These are phyloP conservation scores for Platismatia glauca DNA, from an alignment of 495 filamentous ascomycete species.

Conservation along the genomic window DNA sequence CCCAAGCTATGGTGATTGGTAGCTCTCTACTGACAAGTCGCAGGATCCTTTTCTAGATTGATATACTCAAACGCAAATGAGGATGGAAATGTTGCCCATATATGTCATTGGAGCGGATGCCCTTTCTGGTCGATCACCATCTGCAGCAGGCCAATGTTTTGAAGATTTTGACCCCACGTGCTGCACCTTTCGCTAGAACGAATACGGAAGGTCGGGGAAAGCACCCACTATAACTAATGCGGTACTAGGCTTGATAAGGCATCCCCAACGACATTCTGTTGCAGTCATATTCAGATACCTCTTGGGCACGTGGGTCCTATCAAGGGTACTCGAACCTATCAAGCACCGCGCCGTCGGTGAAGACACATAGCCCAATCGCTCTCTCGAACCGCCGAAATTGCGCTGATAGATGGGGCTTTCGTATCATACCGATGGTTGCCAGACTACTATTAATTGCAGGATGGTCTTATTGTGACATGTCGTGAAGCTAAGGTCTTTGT, in stretches of 20 bases:
- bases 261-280: neutral
- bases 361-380: too few species aligned
- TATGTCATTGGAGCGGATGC: neutral
- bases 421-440: too few species aligned
- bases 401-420: too few species aligned
- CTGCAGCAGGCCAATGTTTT: neutral
- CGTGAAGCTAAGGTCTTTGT: too few species aligned
- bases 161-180: neutral
- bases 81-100: neutral
- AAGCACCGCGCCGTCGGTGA: too few species aligned
- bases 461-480: too few species aligned
- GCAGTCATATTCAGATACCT: neutral
- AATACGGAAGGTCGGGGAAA: neutral
- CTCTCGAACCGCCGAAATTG: too few species aligned
- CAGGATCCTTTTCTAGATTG: neutral
- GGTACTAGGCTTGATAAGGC: neutral
- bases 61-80: neutral
- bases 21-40: neutral
- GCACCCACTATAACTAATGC: neutral
- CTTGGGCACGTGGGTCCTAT: too few species aligned
- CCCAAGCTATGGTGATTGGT: neutral
- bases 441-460: too few species aligned
- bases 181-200: neutral
- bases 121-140: neutral
- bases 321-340: too few species aligned